Percentiles rank a stretch among this genome's conserved stretches.
Evolutionary conservation across 1,139 yeast genomes (phyloP).

Genomic region (Sugiyamaella japonica): DNA sequence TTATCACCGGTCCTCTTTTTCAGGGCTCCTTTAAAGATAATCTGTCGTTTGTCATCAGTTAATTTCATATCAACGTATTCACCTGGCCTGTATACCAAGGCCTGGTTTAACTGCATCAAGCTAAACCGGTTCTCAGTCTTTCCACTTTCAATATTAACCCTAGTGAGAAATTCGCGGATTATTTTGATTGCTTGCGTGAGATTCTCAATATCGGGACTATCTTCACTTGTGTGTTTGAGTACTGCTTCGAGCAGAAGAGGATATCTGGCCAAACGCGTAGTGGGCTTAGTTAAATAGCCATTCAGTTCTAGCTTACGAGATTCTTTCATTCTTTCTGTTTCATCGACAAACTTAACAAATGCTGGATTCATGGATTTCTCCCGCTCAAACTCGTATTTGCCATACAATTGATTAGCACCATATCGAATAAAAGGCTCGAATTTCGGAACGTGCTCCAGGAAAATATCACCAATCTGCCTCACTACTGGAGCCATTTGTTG

Average conservation of each 20-base stretch:
- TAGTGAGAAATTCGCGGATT: slow-evolving; percentile 70
- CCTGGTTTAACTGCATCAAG: slow-evolving; percentile 80
- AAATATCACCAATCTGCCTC: slow-evolving; percentile 81
- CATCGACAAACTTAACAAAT: slow-evolving; percentile 90
- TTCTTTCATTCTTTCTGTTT: slow-evolving; percentile 85
- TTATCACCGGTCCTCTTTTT: slow-evolving; percentile 77
- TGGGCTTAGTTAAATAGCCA: slow-evolving; percentile 92
- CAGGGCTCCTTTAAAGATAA: slow-evolving; percentile 74
- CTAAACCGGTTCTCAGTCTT: slow-evolving; percentile 92
- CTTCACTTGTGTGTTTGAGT: slow-evolving; percentile 74
- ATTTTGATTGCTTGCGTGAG: slow-evolving; percentile 73
- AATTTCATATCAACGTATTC: slow-evolving; percentile 86
- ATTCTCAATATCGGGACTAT: slow-evolving; percentile 70
- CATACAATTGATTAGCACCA: slow-evolving; percentile 96
- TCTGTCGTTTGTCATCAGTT: slow-evolving; percentile 75
- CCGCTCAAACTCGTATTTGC: slow-evolving; percentile 92
- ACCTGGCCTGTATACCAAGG: slow-evolving; percentile 70
- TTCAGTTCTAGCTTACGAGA: slow-evolving; percentile 88
- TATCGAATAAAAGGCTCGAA: slow-evolving; percentile 92
- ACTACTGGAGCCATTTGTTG: slow-evolving; percentile 89
- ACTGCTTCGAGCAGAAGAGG: slow-evolving; percentile 83
- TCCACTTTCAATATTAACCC: slow-evolving; percentile 90
- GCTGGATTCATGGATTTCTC: slow-evolving; percentile 88
- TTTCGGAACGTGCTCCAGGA: slow-evolving; percentile 76
- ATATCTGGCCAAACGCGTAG: slow-evolving; percentile 93